Conservation (phyloP, 2,329 filamentous ascomycete genomes). For the Sporothrix pallida region DNA sequence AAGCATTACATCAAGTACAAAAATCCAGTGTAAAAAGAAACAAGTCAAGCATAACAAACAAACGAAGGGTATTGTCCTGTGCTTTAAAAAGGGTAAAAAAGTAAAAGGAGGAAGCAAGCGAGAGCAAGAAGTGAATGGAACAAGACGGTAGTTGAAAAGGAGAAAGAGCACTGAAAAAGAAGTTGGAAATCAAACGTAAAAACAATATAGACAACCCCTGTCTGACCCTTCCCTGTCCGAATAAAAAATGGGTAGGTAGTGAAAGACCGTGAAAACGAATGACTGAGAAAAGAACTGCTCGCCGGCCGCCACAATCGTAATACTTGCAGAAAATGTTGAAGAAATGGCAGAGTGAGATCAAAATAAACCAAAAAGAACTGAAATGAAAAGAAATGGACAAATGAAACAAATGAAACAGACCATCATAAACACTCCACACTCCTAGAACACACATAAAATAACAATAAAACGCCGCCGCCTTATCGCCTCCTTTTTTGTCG, state of each 20-base stretch:
- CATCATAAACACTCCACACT: background rate
- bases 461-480: constrained; percentile 14
- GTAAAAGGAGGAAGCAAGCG: background rate
- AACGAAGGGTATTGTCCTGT: constrained; percentile 18
- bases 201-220: constrained; percentile 14
- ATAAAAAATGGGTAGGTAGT: background rate
- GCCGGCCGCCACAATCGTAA: background rate
- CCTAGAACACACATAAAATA: background rate
- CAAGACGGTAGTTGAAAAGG: background rate
- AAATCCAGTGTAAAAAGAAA: background rate
- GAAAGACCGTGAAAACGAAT: background rate
- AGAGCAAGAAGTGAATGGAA: constrained; percentile 8
- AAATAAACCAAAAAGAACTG: background rate
- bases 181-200: background rate
- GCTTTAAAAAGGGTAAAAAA: background rate
- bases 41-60: background rate
- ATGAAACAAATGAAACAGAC: background rate
- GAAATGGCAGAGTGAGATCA: background rate
- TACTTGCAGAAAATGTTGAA: background rate
- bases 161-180: background rate
- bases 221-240: background rate
- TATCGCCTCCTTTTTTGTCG: background rate
- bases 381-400: constrained; percentile 12
- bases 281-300: constrained; percentile 13
- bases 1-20: background rate